A percentile compares a stretch with the other conserved stretches of the same genome.
Conservation (phyloP, 2,329 filamentous ascomycete species). For the Neurospora crassa region DNA sequence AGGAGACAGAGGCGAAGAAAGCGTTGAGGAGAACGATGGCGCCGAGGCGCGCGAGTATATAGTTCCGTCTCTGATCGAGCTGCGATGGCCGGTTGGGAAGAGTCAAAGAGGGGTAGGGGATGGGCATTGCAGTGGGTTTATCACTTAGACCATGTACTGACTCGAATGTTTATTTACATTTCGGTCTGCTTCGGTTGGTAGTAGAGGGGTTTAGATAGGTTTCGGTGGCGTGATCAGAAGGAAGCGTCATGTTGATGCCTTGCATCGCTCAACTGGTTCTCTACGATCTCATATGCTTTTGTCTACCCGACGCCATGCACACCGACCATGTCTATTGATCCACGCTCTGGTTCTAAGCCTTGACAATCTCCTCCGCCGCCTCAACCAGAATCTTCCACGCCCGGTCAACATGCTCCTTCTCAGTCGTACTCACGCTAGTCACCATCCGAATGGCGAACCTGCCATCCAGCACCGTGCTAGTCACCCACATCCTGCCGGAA, state of each 20-base stretch:
- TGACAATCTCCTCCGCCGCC: conserved; percentile 47
- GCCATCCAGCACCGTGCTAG: conserved; percentile 62
- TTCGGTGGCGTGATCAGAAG: not conserved
- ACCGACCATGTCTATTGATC: not conserved
- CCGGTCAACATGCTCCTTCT: conserved; percentile 61
- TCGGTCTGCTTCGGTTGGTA: not conserved
- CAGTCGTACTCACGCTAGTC: conserved; percentile 58
- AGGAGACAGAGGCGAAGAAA: conserved; percentile 69
- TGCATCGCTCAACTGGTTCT: not conserved
- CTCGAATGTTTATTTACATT: not conserved
- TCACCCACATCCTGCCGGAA: conserved; percentile 72
- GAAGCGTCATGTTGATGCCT: conserved; percentile 3
- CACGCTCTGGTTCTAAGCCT: conserved; percentile 1
- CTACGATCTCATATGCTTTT: not conserved
- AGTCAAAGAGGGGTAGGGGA: not conserved
- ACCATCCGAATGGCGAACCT: conserved; percentile 75
- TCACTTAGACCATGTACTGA: not conserved
- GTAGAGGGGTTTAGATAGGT: not conserved
- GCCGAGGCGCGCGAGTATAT: conserved; percentile 69
- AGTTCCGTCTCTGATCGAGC: conserved; percentile 4
- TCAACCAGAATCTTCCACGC: conserved; percentile 67
- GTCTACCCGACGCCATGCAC: not conserved
- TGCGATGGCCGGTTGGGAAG: not conserved
- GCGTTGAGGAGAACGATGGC: conserved; percentile 70
- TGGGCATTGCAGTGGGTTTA: not conserved